phyloP scores from a whole-genome alignment of 2,329 filamentous ascomycete species.

The Aspergillus sp. region DNA sequence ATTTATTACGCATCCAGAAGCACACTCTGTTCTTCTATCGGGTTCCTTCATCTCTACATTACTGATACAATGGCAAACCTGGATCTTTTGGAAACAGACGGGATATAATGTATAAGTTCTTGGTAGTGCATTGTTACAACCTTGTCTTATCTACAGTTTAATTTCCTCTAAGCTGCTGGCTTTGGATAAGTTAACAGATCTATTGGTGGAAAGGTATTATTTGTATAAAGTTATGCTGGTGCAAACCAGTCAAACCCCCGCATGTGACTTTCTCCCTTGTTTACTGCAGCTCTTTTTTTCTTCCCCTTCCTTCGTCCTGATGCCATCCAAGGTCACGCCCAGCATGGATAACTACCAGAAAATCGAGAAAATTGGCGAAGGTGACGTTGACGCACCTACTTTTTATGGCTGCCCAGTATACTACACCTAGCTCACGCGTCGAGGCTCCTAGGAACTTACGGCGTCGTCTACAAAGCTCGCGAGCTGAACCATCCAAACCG shows the following conservation, averaged over 20 bases:
- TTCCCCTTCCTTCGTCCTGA: not conserved
- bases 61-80: too few relatives aligned
- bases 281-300: not conserved
- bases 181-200: too few relatives aligned
- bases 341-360: constrained; percentile 94
- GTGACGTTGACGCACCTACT: constrained; percentile 50
- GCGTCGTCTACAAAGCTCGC: constrained; percentile 91
- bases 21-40: too few relatives aligned
- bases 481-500: constrained; percentile 78
- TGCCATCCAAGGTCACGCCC: not conserved
- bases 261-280: not conserved
- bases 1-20: too few relatives aligned
- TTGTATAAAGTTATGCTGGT: not conserved
- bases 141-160: too few relatives aligned
- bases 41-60: too few relatives aligned
- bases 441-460: constrained; percentile 71
- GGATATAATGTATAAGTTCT: too few relatives aligned
- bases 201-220: too few relatives aligned
- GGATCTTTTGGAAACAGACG: too few relatives aligned
- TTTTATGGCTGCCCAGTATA: not conserved
- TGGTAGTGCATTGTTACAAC: too few relatives aligned
- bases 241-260: not conserved
- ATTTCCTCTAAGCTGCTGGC: too few relatives aligned
- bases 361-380: constrained; percentile 94
- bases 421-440: not conserved